Evolutionary conservation across 2,329 filamentous ascomycete genomes (phyloP), one percentile per base, ranked within the genome.

Genomic region (Fusarium buharicum): DNA sequence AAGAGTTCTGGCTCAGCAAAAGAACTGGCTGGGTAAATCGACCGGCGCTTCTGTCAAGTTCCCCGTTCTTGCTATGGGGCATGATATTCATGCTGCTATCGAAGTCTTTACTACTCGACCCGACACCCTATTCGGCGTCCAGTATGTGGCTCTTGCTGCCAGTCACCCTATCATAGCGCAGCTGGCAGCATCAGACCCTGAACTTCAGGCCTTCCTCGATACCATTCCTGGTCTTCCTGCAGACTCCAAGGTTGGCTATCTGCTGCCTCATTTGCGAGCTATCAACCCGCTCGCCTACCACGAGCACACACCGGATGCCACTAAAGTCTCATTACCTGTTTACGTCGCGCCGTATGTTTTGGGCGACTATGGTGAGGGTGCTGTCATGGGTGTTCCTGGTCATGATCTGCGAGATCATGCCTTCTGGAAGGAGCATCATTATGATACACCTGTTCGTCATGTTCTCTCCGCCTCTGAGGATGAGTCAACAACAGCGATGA

Each of bases 351-450:
- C 92, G 0, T 96, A 96, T 71, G 93, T 96, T 11, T 80, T 96
- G 6, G 90, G 89, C 22, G 90, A 93, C 70, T 95, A 96, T 67
- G 92, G 92, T 14, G 90, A 93, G 65, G 92, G 92, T 1, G 92
- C 92, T 10, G 90, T 96, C 2, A 96, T 97, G 92, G 93, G 93
- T 38, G 93, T 96, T 8, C 93, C 93, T 0, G 93, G 88, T 2
- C 93, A 97, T 71, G 93, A 97, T 74, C 72, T 82, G 5, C 84
- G 92, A 48, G 93, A 97, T 68, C 82, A 90, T 74, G 84, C 85
- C 2, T 97, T 96, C 73, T 96, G 92, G 90, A 86, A 83, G 66
- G 80, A 87, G 55, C 92, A 96, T 64, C 80, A 84, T 27, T 79
- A 81, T 6, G 79, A 84, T 4, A 78, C 85, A 40, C 84, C 86